These are phyloP conservation scores for Cladophialophora yegresii DNA, from an alignment of 2,329 filamentous ascomycete genomes.

Conservation along the genomic window DNA sequence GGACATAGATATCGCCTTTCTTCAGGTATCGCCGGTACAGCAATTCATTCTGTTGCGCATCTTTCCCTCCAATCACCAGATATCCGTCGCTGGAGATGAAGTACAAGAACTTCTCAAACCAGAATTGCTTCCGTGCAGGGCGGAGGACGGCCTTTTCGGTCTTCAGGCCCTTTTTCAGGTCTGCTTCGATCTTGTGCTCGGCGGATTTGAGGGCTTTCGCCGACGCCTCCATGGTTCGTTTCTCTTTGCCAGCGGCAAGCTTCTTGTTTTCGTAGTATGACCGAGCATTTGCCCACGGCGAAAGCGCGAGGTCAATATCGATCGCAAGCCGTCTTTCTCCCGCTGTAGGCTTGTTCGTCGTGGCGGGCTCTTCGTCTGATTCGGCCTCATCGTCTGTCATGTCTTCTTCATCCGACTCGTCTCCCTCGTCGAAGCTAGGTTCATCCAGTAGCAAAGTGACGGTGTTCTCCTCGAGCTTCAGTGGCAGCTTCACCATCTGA, in stretches of 20 bases:
- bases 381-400: slow-evolving; percentile 55
- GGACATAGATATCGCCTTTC: slow-evolving; percentile 88
- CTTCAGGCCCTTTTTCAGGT: slow-evolving; percentile 84
- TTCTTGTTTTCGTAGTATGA: slow-evolving; percentile 92
- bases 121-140: slow-evolving; percentile 78
- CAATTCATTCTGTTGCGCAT: slow-evolving; percentile 85
- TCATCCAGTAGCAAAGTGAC: slow-evolving; percentile 79
- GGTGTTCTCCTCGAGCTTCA: slow-evolving; percentile 87
- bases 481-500: slow-evolving; percentile 77
- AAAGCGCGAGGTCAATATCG: slow-evolving; percentile 80
- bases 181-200: slow-evolving; percentile 81
- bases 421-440: slow-evolving; percentile 63
- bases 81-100: slow-evolving; percentile 97
- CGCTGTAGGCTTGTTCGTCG: slow-evolving; percentile 34
- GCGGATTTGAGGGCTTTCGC: slow-evolving; percentile 82
- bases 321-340: slow-evolving; percentile 60
- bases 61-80: slow-evolving; percentile 83
- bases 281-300: slow-evolving; percentile 84
- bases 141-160: slow-evolving; percentile 86
- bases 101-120: slow-evolving; percentile 97
- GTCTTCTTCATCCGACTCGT: slow-evolving; percentile 60
- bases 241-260: slow-evolving; percentile 78
- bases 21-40: slow-evolving; percentile 84
- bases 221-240: slow-evolving; percentile 81
- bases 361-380: slow-evolving; percentile 38